Conservation (phyloP, 768 basidiomycete species). For the Leccinum fibrillosum region DNA sequence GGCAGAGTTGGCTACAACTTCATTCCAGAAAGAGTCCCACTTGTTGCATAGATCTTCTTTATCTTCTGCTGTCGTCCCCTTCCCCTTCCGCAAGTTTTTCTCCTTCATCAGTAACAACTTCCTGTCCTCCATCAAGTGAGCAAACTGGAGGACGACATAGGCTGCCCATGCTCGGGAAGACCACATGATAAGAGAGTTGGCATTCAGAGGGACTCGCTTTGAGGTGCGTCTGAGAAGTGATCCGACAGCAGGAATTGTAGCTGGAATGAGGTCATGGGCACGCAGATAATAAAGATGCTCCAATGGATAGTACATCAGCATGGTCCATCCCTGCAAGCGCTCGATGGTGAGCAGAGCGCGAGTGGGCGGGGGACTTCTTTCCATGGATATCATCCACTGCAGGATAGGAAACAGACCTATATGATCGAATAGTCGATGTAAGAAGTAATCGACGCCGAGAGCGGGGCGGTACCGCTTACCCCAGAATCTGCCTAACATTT, state of each 20-base stretch:
- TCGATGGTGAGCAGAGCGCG: slow-evolving; percentile 71
- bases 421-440: background rate
- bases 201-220: slow-evolving; percentile 43
- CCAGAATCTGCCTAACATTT: slow-evolving; percentile 77
- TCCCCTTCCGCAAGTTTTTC: slow-evolving; percentile 54
- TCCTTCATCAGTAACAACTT: slow-evolving; percentile 55
- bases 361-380: slow-evolving; percentile 69
- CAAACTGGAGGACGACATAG: slow-evolving; percentile 75
- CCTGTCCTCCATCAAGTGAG: slow-evolving; percentile 66
- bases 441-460: background rate
- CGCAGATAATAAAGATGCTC: slow-evolving; percentile 72
- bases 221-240: slow-evolving; percentile 41
- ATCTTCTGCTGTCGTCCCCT: slow-evolving; percentile 49
- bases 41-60: slow-evolving; percentile 53
- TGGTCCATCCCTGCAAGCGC: slow-evolving; percentile 68
- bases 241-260: slow-evolving; percentile 44
- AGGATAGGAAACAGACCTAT: slow-evolving; percentile 74
- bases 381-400: slow-evolving; percentile 76
- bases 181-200: slow-evolving; percentile 56
- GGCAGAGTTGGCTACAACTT: slow-evolving; percentile 66
- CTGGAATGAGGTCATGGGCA: slow-evolving; percentile 58
- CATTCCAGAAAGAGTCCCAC: slow-evolving; percentile 70
- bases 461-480: slow-evolving; percentile 43
- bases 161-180: slow-evolving; percentile 80
- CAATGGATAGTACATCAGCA: slow-evolving; percentile 78